These are phyloP conservation scores for Fraxinus nigra DNA, from an alignment of 305 asterid species.

Conservation along the genomic window DNA sequence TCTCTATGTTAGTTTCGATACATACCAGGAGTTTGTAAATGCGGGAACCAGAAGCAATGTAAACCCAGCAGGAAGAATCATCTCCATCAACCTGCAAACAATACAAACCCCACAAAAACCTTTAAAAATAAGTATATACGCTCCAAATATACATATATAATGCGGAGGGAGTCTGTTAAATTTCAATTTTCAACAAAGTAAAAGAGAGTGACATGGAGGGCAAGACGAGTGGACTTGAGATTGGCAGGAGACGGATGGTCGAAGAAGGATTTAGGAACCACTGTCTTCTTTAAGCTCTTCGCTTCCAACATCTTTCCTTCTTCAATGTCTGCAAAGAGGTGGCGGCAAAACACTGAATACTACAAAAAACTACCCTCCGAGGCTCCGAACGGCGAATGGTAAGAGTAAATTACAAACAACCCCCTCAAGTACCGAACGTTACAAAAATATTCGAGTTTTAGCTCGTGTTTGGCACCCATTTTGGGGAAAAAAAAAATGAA, in stretches of 20 bases:
- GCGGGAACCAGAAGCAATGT: slow-evolving; percentile 71
- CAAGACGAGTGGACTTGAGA: slow-evolving; percentile 83
- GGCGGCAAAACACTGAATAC: slow-evolving; percentile 21
- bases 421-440: slow-evolving; percentile 3
- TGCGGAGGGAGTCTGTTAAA: neutral
- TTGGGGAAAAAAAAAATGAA: too few species aligned
- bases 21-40: slow-evolving; percentile 65
- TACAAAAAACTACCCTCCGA: neutral
- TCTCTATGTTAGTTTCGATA: neutral
- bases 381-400: neutral
- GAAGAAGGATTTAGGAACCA: slow-evolving; percentile 59
- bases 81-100: slow-evolving; percentile 50
- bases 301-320: slow-evolving; percentile 53
- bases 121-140: neutral
- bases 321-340: neutral
- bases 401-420: neutral
- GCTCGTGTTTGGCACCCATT: too few species aligned
- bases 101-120: neutral
- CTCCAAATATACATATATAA: neutral
- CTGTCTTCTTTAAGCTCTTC: slow-evolving; percentile 69
- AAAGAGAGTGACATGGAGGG: slow-evolving; percentile 48
- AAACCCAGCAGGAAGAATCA: slow-evolving; percentile 68
- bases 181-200: neutral
- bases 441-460: neutral
- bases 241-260: slow-evolving; percentile 74